phyloP scores from a whole-genome alignment of 2,329 filamentous ascomycete species.

The Exserohilum turcica region DNA sequence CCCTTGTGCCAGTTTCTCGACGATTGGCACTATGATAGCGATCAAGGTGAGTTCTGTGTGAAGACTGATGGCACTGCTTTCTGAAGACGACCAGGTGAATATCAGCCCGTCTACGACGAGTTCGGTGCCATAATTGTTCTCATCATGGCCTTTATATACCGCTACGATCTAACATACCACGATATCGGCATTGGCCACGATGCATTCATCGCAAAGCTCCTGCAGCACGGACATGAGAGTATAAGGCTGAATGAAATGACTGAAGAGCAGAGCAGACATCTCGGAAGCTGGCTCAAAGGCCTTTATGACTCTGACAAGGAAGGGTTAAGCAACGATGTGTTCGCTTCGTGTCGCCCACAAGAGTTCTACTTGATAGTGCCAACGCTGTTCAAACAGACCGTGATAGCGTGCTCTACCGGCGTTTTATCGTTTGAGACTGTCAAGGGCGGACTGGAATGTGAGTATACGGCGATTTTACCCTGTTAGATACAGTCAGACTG shows the following conservation, averaged over 20 bases:
- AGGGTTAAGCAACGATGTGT: slow-evolving; percentile 77
- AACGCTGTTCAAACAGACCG: slow-evolving; percentile 75
- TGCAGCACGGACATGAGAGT: slow-evolving; percentile 64
- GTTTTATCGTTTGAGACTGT: slow-evolving; percentile 71
- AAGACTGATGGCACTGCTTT: background rate
- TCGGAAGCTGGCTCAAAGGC: slow-evolving; percentile 76
- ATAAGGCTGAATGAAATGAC: slow-evolving; percentile 65
- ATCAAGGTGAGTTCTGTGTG: slow-evolving; percentile 60
- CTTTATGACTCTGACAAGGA: slow-evolving; percentile 71
- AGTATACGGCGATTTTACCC: slow-evolving; percentile 33
- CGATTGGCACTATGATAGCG: slow-evolving; percentile 80
- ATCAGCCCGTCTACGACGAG: slow-evolving; percentile 84
- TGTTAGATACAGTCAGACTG: background rate
- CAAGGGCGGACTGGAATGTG: slow-evolving; percentile 77
- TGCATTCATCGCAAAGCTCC: slow-evolving; percentile 71
- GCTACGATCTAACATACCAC: slow-evolving; percentile 68
- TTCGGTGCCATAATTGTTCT: slow-evolving; percentile 78
- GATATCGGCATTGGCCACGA: slow-evolving; percentile 69
- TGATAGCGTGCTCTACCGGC: slow-evolving; percentile 70
- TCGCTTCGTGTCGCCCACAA: slow-evolving; percentile 80
- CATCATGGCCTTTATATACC: slow-evolving; percentile 74
- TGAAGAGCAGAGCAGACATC: slow-evolving; percentile 67
- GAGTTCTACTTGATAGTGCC: slow-evolving; percentile 81
- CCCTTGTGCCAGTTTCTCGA: slow-evolving; percentile 78
- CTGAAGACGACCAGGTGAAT: slow-evolving; percentile 62